Conservation (phyloP, 345 rosid genomes). For the Triadica sebifera region DNA sequence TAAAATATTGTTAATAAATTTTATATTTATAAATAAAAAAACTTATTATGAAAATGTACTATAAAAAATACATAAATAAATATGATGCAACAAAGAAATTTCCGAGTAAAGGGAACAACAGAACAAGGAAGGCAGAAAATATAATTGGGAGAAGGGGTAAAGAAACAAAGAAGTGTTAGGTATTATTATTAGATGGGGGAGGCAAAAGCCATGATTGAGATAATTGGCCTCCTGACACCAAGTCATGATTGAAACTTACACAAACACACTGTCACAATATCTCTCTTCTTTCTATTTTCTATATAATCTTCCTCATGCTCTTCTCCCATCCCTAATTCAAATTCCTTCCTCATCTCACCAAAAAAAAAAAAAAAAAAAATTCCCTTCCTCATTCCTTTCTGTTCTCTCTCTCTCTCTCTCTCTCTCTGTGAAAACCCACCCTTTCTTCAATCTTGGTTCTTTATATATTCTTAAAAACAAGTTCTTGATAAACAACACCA, state of each 20-base stretch:
- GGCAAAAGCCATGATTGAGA: slow-evolving; percentile 54
- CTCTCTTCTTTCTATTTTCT: slow-evolving; percentile 28
- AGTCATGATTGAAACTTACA: slow-evolving; percentile 55
- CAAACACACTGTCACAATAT: too few species aligned
- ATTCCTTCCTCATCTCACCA: background rate
- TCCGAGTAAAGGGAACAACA: background rate
- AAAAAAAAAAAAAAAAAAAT: too few species aligned
- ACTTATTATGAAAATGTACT: too few species aligned
- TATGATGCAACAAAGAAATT: too few species aligned
- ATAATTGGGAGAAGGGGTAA: too few species aligned
- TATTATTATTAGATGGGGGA: slow-evolving; percentile 24
- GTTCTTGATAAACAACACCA: background rate
- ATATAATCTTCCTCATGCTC: slow-evolving; percentile 39
- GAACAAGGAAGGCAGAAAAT: background rate
- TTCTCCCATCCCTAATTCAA: slow-evolving; percentile 4
- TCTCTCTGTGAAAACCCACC: background rate
- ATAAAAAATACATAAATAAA: too few species aligned
- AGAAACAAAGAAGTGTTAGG: slow-evolving; percentile 16
- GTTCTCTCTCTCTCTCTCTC: slow-evolving; percentile 14
- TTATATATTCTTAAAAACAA: too few species aligned
- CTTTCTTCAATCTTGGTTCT: too few species aligned
- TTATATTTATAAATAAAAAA: too few species aligned
- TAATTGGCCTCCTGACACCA: slow-evolving; percentile 51
- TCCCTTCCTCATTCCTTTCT: background rate
- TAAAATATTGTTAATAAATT: too few species aligned